Evolutionary conservation across 2,329 filamentous ascomycete genomes (phyloP).

Genomic region (Grosmannia penicillata): DNA sequence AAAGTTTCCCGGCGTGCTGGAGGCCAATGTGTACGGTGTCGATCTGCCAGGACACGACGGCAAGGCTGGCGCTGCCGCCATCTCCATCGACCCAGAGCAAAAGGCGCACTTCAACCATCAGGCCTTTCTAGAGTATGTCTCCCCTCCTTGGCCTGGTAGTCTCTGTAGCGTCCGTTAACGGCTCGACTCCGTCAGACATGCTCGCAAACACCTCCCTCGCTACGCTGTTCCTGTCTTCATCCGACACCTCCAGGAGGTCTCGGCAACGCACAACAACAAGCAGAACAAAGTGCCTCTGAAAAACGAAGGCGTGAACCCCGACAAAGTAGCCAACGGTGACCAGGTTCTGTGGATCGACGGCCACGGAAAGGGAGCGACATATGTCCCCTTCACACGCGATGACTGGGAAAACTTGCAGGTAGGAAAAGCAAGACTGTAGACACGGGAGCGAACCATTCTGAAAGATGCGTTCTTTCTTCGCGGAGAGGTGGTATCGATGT

Average conservation of each 20-base stretch:
- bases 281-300: constrained; percentile 62
- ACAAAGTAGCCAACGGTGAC: constrained; percentile 26
- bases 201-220: constrained; percentile 44
- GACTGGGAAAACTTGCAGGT: constrained; percentile 36
- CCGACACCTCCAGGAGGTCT: constrained; percentile 40
- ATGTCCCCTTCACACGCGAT: constrained; percentile 39
- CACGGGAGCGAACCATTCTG: too few species aligned
- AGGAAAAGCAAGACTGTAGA: constrained; percentile 15
- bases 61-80: constrained; percentile 54
- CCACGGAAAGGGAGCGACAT: constrained; percentile 36
- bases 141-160: not conserved
- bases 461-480: too few species aligned
- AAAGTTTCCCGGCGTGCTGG: constrained; percentile 47
- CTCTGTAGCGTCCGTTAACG: too few species aligned
- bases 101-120: constrained; percentile 38
- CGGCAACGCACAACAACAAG: constrained; percentile 62
- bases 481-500: too few species aligned
- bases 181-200: too few species aligned
- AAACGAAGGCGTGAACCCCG: constrained; percentile 49
- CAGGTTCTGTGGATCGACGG: constrained; percentile 41
- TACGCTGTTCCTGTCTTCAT: constrained; percentile 68
- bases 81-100: constrained; percentile 9
- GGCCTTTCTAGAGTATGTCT: constrained; percentile 34
- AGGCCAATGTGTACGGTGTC: constrained; percentile 81
- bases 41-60: constrained; percentile 69